These are phyloP conservation scores for Immersiella caudata DNA, from an alignment of 495 filamentous ascomycete species.

Conservation along the genomic window DNA sequence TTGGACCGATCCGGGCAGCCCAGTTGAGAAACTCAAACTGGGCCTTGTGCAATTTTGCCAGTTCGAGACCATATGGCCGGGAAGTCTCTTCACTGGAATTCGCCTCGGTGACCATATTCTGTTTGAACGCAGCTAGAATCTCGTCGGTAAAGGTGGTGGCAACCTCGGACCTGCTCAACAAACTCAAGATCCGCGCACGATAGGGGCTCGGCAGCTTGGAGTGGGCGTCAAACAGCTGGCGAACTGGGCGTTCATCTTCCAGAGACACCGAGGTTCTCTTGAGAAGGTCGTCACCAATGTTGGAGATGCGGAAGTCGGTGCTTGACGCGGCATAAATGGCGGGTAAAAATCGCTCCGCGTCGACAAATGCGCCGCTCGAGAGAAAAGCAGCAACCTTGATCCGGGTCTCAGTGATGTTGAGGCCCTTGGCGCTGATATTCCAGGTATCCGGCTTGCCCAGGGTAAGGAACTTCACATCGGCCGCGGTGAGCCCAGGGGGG, in stretches of 20 bases:
- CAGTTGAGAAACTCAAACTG: constrained; percentile 90
- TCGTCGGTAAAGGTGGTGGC: constrained; percentile 63
- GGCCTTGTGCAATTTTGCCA: constrained; percentile 65
- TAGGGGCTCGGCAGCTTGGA: constrained; percentile 70
- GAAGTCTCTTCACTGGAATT: not conserved
- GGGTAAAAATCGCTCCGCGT: constrained; percentile 79
- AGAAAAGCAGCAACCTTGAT: constrained; percentile 69
- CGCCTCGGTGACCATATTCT: constrained; percentile 39
- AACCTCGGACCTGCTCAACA: constrained; percentile 75
- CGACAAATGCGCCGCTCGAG: constrained; percentile 79
- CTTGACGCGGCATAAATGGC: constrained; percentile 81
- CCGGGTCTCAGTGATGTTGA: constrained; percentile 70
- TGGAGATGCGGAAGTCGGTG: constrained; percentile 76
- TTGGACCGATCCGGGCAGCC: constrained; percentile 74
- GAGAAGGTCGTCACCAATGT: constrained; percentile 79
- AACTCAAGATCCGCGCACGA: constrained; percentile 70
- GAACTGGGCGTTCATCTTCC: constrained; percentile 67
- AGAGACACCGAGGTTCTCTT: constrained; percentile 74
- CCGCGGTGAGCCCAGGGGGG: constrained; percentile 69
- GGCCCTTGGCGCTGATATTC: constrained; percentile 62
- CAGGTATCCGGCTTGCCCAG: constrained; percentile 70
- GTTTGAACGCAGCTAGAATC: constrained; percentile 70
- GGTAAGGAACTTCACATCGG: constrained; percentile 75
- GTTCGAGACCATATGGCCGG: constrained; percentile 32
- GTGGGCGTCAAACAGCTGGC: constrained; percentile 70